phyloP scores from a whole-genome alignment of 1,284 basidiomycete genomes.

The Fomes fomentarius region DNA sequence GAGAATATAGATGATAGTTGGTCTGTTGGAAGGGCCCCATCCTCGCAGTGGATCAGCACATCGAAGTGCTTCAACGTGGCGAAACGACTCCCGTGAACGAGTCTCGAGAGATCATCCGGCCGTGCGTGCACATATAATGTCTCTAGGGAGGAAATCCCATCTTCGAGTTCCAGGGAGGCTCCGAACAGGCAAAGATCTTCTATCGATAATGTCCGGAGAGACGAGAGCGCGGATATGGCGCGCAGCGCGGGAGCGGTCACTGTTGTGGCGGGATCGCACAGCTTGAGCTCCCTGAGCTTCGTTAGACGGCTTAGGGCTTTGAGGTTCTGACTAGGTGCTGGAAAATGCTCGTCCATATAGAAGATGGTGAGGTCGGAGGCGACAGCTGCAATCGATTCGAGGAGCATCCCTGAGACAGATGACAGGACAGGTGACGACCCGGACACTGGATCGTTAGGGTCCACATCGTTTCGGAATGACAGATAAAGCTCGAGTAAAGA shows the following conservation, averaged over 20 bases:
- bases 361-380: background rate
- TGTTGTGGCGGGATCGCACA: background rate
- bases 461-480: background rate
- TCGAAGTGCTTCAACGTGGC: background rate
- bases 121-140: background rate
- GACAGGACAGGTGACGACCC: background rate
- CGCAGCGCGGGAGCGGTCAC: background rate
- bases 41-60: background rate
- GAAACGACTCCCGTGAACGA: background rate
- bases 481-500: slow-evolving; percentile 1
- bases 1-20: background rate
- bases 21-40: background rate
- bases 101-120: background rate
- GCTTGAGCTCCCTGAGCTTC: slow-evolving; percentile 2
- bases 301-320: background rate
- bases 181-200: background rate
- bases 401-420: background rate
- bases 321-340: background rate
- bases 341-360: slow-evolving; percentile 4
- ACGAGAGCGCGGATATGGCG: background rate
- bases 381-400: background rate
- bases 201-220: background rate
- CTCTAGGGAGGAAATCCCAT: background rate
- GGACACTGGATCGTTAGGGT: background rate
- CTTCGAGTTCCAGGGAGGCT: background rate